A percentile compares a stretch with the other conserved stretches of the same genome.
Conservation (phyloP, 192 early-diverging fungal genomes). For the Physocladia obscura region DNA sequence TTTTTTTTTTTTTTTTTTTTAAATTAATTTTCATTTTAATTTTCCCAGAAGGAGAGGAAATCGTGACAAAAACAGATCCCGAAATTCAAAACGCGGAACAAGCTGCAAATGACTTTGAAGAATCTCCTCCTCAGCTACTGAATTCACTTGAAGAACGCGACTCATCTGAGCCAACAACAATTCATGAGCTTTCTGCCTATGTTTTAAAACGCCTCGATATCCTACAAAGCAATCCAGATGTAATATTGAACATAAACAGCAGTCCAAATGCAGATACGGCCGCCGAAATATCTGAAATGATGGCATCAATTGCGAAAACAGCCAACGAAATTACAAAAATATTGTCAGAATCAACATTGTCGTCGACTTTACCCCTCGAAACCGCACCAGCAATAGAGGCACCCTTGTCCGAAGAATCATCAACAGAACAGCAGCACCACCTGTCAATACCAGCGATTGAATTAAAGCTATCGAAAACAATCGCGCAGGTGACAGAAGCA, state of each 20-base stretch:
- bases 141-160: neutral
- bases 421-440: too few relatives aligned
- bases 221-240: neutral
- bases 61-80: neutral
- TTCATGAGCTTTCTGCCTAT: neutral
- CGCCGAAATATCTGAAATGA: neutral
- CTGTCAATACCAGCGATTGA: too few relatives aligned
- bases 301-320: neutral
- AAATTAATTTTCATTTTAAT: too few relatives aligned
- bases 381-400: too few relatives aligned
- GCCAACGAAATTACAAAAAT: too few relatives aligned
- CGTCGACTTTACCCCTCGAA: too few relatives aligned
- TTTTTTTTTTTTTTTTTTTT: too few relatives aligned
- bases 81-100: neutral
- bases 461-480: neutral
- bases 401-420: too few relatives aligned
- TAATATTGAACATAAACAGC: neutral
- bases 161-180: neutral
- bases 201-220: neutral
- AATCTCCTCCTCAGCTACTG: neutral
- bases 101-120: neutral
- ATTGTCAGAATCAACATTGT: too few relatives aligned
- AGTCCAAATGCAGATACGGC: neutral
- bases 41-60: neutral
- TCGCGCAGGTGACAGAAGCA: neutral